Percentiles rank a stretch among this genome's conserved stretches.
These are phyloP conservation scores for Mycena sp. DNA, from an alignment of 1,284 basidiomycete genomes.

Conservation along the genomic window DNA sequence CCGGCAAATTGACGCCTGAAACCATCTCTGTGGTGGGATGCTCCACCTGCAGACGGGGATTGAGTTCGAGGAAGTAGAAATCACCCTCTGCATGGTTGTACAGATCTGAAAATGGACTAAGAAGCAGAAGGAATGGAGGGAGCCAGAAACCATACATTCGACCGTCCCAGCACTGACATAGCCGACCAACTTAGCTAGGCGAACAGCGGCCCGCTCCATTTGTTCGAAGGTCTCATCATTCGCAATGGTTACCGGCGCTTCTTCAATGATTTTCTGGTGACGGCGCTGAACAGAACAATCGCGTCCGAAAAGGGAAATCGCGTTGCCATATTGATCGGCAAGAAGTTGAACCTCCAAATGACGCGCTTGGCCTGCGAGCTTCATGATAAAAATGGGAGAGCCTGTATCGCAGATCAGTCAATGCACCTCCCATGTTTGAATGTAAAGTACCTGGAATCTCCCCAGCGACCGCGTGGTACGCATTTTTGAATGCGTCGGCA, in stretches of 20 bases:
- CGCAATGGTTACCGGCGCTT: constrained; percentile 98
- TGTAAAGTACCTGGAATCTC: constrained; percentile 87
- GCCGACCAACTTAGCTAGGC: constrained; percentile 97
- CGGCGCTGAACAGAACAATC: constrained; percentile 99
- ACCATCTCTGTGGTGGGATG: constrained; percentile 99
- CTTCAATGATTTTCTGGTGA: constrained; percentile 99
- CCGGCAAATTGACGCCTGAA: constrained; percentile 97
- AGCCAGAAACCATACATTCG: constrained; percentile 75
- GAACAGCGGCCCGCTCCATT: constrained; percentile 99
- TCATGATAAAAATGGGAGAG: constrained; percentile 99
- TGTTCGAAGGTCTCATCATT: constrained; percentile 90
- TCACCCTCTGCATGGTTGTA: constrained; percentile 95
- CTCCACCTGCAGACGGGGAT: constrained; percentile 99
- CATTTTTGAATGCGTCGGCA: constrained; percentile 90
- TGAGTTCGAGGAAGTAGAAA: constrained; percentile 98
- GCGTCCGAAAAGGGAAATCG: constrained; percentile 98
- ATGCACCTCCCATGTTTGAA: constrained; percentile 16
- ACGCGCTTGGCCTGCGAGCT: constrained; percentile 96
- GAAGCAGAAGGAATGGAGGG: background rate
- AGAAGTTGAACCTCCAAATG: constrained; percentile 99
- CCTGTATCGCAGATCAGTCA: constrained; percentile 57
- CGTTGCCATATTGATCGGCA: constrained; percentile 99
- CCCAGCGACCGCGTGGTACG: constrained; percentile 92
- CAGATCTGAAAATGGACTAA: constrained; percentile 67
- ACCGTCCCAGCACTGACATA: constrained; percentile 99